phyloP scores from a whole-genome alignment of 495 filamentous ascomycete genomes.

The Aspergillus nanangensis region DNA sequence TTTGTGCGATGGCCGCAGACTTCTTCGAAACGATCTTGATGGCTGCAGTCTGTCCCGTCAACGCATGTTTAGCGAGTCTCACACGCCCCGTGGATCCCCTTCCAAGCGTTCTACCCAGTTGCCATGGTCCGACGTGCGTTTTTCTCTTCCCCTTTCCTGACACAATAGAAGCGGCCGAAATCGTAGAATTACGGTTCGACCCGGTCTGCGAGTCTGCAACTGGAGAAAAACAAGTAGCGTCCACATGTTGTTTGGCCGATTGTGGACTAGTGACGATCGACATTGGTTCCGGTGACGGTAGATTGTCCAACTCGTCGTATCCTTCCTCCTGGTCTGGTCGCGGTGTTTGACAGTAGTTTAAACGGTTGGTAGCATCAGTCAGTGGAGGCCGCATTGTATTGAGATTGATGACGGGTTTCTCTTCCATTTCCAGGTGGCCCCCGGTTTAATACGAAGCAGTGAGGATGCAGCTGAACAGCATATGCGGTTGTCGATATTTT shows the following conservation, averaged over 20 bases:
- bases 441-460: constrained; percentile 6
- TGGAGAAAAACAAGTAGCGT: constrained; percentile 51
- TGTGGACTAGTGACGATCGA: constrained; percentile 30
- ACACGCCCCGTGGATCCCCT: constrained; percentile 83
- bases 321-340: constrained; percentile 20
- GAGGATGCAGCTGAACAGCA: background rate
- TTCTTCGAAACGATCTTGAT: constrained; percentile 90
- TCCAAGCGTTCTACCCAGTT: constrained; percentile 79
- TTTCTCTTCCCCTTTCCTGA: constrained; percentile 63
- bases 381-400: constrained; percentile 42
- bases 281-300: constrained; percentile 33
- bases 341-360: constrained; percentile 35
- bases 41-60: constrained; percentile 72
- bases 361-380: constrained; percentile 41
- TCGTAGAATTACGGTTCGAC: constrained; percentile 65
- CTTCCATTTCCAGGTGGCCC: constrained; percentile 15
- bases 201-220: constrained; percentile 47
- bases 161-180: constrained; percentile 63
- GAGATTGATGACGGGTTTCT: constrained; percentile 7
- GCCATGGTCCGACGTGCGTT: constrained; percentile 84
- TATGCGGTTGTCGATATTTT: background rate
- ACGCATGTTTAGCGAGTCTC: constrained; percentile 70
- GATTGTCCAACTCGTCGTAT: constrained; percentile 16
- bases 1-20: constrained; percentile 63
- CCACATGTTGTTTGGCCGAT: constrained; percentile 33